Evolutionary conservation across 1,139 yeast genomes (phyloP).

Genomic region (Scheffersomyces cryptocercus): DNA sequence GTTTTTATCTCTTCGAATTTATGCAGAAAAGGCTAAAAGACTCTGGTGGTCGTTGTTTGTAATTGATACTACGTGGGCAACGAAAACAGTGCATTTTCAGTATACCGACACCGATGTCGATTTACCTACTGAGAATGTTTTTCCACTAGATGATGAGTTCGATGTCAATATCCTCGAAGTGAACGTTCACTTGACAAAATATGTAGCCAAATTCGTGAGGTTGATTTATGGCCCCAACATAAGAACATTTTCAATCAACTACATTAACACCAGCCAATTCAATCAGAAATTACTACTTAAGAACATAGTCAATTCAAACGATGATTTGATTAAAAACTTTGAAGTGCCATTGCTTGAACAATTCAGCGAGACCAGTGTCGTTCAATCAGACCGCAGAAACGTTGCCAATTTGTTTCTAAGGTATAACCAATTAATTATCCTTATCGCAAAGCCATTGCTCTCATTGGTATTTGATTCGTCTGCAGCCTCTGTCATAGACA

Average conservation of each 20-base stretch:
- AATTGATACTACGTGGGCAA: constrained; percentile 52
- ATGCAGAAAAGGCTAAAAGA: constrained; percentile 42
- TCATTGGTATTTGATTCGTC: constrained; percentile 40
- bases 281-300: constrained; percentile 33
- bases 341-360: constrained; percentile 32
- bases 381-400: constrained; percentile 24
- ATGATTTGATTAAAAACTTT: constrained; percentile 30
- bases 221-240: constrained; percentile 39
- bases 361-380: constrained; percentile 22
- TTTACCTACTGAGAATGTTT: constrained; percentile 37
- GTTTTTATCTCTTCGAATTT: constrained; percentile 2
- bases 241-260: constrained; percentile 39
- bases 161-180: constrained; percentile 33
- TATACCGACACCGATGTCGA: constrained; percentile 54
- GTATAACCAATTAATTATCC: constrained; percentile 47
- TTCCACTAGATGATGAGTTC: constrained; percentile 33
- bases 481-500: constrained; percentile 24
- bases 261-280: constrained; percentile 43
- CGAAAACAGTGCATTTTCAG: constrained; percentile 50
- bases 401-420: constrained; percentile 45
- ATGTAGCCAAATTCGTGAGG: constrained; percentile 34
- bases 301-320: constrained; percentile 31
- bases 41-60: constrained; percentile 59
- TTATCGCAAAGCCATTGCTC: constrained; percentile 47
- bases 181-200: constrained; percentile 43